Conservation (phyloP, 2,329 filamentous ascomycete genomes). For the Hypoxylon sp. region DNA sequence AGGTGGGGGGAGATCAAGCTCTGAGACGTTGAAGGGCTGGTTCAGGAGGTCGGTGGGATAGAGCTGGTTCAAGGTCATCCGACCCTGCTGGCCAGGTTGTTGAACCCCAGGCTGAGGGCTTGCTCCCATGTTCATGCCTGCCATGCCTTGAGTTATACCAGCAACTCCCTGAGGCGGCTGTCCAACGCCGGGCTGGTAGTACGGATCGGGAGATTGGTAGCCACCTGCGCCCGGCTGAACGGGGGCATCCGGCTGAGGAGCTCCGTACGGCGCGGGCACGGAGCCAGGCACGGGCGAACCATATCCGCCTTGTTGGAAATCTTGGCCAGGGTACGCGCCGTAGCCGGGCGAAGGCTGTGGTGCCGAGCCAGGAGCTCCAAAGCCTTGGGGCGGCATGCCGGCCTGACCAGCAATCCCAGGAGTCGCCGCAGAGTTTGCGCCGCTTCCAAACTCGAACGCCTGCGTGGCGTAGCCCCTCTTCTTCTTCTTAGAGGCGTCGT, state of each 20-base stretch:
- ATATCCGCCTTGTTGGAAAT: slow-evolving; percentile 49
- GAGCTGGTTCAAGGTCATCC: slow-evolving; percentile 79
- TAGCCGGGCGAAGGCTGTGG: slow-evolving; percentile 58
- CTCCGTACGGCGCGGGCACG: slow-evolving; percentile 50
- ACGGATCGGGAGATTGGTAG: slow-evolving; percentile 73
- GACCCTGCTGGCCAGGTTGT: slow-evolving; percentile 58
- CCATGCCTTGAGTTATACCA: slow-evolving; percentile 83
- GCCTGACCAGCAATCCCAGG: slow-evolving; percentile 49
- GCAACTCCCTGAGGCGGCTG: slow-evolving; percentile 61
- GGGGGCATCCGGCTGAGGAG: slow-evolving; percentile 50
- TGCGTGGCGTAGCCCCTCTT: slow-evolving; percentile 94
- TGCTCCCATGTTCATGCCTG: slow-evolving; percentile 81
- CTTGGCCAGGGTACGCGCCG: slow-evolving; percentile 63
- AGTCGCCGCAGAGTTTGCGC: slow-evolving; percentile 75
- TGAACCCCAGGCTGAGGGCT: slow-evolving; percentile 61
- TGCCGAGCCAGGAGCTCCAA: slow-evolving; percentile 51
- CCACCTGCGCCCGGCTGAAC: slow-evolving; percentile 61
- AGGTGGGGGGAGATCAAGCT: slow-evolving; percentile 90
- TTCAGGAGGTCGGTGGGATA: slow-evolving; percentile 91
- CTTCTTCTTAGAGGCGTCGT: slow-evolving; percentile 74
- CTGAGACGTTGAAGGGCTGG: slow-evolving; percentile 92
- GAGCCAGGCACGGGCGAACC: slow-evolving; percentile 38
- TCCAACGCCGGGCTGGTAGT: slow-evolving; percentile 66
- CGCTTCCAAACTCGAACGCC: slow-evolving; percentile 90
- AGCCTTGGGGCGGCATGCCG: slow-evolving; percentile 45